These are phyloP conservation scores for Sphaerulina musiva DNA, from an alignment of 2,329 filamentous ascomycete species.

Conservation along the genomic window DNA sequence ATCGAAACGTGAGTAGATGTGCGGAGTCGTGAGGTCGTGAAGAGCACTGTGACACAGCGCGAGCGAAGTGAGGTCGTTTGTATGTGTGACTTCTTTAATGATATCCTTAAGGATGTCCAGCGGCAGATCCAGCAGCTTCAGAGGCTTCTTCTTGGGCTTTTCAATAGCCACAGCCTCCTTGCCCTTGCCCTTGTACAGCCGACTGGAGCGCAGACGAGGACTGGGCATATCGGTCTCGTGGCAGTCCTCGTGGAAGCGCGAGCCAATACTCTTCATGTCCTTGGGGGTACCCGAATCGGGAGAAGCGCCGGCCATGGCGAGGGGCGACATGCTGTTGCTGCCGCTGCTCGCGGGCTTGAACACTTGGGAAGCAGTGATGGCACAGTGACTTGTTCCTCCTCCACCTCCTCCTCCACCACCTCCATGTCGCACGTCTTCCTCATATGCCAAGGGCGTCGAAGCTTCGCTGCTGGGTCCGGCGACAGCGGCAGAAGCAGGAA, in stretches of 20 bases:
- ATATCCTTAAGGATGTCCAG: conserved; percentile 73
- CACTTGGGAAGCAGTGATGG: conserved; percentile 26
- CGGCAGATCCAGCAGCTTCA: conserved; percentile 66
- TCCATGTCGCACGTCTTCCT: conserved; percentile 24
- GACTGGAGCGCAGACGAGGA: conserved; percentile 34
- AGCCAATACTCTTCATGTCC: conserved; percentile 27
- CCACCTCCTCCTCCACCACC: not conserved
- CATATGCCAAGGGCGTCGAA: conserved; percentile 18
- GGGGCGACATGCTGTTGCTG: conserved; percentile 16
- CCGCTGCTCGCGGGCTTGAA: conserved; percentile 21
- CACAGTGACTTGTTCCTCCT: conserved; percentile 18
- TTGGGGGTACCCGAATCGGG: conserved; percentile 18
- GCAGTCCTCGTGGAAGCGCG: conserved; percentile 30
- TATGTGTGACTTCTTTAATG: conserved; percentile 72
- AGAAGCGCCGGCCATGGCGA: conserved; percentile 11
- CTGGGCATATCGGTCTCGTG: conserved; percentile 26
- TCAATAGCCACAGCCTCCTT: conserved; percentile 34
- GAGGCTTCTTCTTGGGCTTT: conserved; percentile 46
- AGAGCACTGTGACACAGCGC: conserved; percentile 72
- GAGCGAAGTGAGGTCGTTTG: conserved; percentile 72
- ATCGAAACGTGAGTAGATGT: conserved; percentile 79
- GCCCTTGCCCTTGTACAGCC: conserved; percentile 46
- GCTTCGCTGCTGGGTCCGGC: conserved; percentile 22
- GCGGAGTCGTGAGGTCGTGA: conserved; percentile 66
- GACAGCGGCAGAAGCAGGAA: conserved; percentile 9